Base-by-base conservation (phyloP, 1,139 yeast species). In the Waltiozyma sp. region DNA sequence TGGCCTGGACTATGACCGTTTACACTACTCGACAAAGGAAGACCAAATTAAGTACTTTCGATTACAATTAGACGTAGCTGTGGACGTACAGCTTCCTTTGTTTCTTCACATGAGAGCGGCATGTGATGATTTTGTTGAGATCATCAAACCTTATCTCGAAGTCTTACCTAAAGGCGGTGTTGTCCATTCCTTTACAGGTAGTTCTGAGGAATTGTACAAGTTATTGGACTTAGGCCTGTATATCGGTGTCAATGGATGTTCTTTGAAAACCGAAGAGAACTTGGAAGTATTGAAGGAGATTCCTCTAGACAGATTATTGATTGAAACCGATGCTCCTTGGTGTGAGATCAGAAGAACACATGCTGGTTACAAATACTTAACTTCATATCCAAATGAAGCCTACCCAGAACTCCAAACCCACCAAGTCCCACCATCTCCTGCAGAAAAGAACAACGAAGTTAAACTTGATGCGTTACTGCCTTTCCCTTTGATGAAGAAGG, bases 261-360 rank as follows among this genome's bases (percentile, higher is more conserved):
- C 97, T 3, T 69, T 93, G 48, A 83, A 84, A 56, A 76, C 86
- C 0, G 75, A 75, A 45, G 89, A 83, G 48, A 87, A 85, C 55
- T 61, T 89, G 11, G 68, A 69, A 18, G 89, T 81, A 14, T 87
- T 82, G 1, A 65, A 68, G 38, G 56, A 62, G 34, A 72, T 91
- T 11, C 98, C 98, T 0, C 55, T 77, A 10, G 75, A 79, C 11
- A 71, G 69, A 52, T 62, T 91, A 36, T 64, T 91, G 74, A 73
- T 91, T 19, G 99, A 91, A 60, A 89, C 97, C 0, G 97, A 91
- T 63, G 89, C 97, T 1, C 98, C 99, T 1, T 91, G 98, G 98
- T 91, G 99, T 64, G 97, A 89, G 56, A 77, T 91, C 38, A 70
- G 94, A 45, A 84, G 77, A 49, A 72, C 93, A 9, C 96, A 87